Conservation (phyloP, 148 eudicot species). For the Vaccinium myrtillus region DNA sequence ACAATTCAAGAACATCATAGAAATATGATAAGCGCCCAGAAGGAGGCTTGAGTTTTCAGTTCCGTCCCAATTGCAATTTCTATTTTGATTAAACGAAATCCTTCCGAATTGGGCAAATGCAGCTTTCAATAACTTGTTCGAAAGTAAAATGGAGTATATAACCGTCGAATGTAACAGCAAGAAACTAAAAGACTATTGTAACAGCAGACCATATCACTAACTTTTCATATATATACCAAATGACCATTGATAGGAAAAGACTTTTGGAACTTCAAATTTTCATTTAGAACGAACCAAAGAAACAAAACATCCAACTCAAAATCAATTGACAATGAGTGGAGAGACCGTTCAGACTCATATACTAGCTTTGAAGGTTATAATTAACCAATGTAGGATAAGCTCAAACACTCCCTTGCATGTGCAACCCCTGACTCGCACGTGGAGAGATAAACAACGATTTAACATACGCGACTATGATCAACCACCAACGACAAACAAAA, state of each 20-base stretch:
- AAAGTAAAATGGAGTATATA: neutral
- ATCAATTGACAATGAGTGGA: too few species aligned
- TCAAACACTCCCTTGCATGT: too few species aligned
- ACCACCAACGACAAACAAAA: too few species aligned
- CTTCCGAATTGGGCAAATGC: neutral
- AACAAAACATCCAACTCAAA: neutral
- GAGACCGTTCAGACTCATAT: too few species aligned
- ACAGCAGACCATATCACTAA: neutral
- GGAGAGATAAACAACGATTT: too few species aligned
- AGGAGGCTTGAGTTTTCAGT: neutral
- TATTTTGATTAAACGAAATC: neutral
- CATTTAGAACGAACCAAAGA: conserved; percentile 17
- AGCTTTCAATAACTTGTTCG: neutral
- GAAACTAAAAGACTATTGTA: neutral
- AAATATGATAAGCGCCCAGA: too few species aligned
- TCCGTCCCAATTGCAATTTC: neutral
- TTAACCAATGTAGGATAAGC: too few species aligned
- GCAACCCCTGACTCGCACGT: too few species aligned
- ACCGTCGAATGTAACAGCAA: neutral
- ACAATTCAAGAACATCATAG: too few species aligned
- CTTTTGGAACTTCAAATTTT: neutral
- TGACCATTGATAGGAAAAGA: neutral
- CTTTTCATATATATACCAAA: neutral
- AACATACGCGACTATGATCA: too few species aligned
- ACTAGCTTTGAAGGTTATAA: too few species aligned